These are phyloP conservation scores for Erysimum pusillum DNA, from an alignment of 441 rosid species.

Conservation along the genomic window DNA sequence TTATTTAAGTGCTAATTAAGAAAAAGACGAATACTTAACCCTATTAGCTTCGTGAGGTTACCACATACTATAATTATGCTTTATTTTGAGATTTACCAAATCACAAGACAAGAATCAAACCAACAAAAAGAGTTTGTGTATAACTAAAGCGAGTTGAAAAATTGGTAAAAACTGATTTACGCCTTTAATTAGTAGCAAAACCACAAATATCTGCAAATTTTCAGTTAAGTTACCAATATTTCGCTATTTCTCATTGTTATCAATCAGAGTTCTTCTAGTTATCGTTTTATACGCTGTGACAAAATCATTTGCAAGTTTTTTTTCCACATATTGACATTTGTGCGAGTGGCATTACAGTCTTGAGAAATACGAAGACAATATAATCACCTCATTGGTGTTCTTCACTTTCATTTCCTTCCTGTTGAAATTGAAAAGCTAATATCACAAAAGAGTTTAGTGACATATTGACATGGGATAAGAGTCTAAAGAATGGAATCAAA, in stretches of 20 bases:
- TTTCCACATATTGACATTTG: constrained; percentile 9
- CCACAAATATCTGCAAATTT: background rate
- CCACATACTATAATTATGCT: background rate
- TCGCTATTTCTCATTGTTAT: background rate
- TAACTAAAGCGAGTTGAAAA: background rate
- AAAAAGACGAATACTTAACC: constrained; percentile 13
- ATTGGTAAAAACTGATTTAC: background rate
- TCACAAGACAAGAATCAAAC: constrained; percentile 34
- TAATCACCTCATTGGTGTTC: constrained; percentile 53
- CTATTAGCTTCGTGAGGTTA: constrained; percentile 7
- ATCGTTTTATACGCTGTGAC: background rate
- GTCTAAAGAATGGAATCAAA: background rate
- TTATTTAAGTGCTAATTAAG: constrained; percentile 6
- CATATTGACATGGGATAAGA: constrained; percentile 8
- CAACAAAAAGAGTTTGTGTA: constrained; percentile 11
- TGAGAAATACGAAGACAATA: constrained; percentile 69
- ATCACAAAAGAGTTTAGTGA: constrained; percentile 12
- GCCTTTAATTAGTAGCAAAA: background rate
- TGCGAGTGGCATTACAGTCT: constrained; percentile 30
- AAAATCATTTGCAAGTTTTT: background rate
- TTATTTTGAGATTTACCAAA: constrained; percentile 11
- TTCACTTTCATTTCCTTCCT: constrained; percentile 76
- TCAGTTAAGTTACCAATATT: background rate
- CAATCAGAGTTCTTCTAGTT: background rate
- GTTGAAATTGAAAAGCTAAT: constrained; percentile 41